Percentiles rank a stretch among this genome's conserved stretches.
phyloP scores from a whole-genome alignment of 495 filamentous ascomycete species.

The Parachaetomium inaequale region DNA sequence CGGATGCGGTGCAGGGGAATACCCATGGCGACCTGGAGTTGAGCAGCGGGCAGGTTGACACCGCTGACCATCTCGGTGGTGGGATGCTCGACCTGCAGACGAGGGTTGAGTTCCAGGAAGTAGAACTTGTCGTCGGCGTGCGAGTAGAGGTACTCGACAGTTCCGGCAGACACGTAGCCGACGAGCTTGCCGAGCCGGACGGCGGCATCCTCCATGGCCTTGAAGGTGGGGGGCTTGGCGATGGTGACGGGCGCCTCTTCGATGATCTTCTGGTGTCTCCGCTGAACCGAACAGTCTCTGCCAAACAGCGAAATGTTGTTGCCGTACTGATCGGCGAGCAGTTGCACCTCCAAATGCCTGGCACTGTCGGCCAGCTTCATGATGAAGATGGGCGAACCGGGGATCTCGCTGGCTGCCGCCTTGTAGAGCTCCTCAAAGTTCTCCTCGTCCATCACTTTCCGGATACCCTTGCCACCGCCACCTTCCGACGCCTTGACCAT shows the following conservation, averaged over 20 bases:
- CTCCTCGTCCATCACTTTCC: conserved; percentile 85
- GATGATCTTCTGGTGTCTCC: conserved; percentile 99
- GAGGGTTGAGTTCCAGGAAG: conserved; percentile 96
- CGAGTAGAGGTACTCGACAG: conserved; percentile 98
- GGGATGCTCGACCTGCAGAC: conserved; percentile 98
- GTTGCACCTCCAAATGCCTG: conserved; percentile 93
- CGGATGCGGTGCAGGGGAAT: conserved; percentile 91
- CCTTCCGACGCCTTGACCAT: conserved; percentile 99
- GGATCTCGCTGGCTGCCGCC: conserved; percentile 94
- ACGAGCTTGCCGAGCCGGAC: conserved; percentile 91
- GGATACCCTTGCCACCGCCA: conserved; percentile 98
- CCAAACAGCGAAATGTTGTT: conserved; percentile 99
- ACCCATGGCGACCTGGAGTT: conserved; percentile 99
- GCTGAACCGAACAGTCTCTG: conserved; percentile 97
- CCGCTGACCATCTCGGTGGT: conserved; percentile 99
- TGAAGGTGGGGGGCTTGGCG: conserved; percentile 82
- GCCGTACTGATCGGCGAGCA: conserved; percentile 97
- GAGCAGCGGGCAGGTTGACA: conserved; percentile 93
- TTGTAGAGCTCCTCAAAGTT: conserved; percentile 83
- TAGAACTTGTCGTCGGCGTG: conserved; percentile 99
- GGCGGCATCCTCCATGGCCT: conserved; percentile 93
- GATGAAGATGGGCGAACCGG: conserved; percentile 99
- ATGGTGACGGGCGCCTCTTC: conserved; percentile 98
- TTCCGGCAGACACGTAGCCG: conserved; percentile 97
- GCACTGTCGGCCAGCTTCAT: conserved; percentile 99